These are phyloP conservation scores for Penicillium chermesinum DNA, from an alignment of 495 filamentous ascomycete species.

Conservation along the genomic window DNA sequence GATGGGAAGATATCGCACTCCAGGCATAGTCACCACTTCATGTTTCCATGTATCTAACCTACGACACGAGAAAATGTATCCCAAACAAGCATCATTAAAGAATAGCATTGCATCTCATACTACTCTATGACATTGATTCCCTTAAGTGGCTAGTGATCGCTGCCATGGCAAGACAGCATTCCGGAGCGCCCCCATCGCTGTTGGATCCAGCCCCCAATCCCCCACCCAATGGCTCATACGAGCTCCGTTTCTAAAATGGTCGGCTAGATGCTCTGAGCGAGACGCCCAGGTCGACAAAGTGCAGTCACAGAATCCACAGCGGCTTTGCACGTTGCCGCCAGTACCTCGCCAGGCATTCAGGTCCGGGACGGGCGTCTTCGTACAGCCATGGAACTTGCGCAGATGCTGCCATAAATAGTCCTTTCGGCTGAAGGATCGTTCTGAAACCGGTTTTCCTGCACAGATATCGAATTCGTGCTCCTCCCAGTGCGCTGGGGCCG, in stretches of 20 bases:
- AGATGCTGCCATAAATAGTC: slow-evolving; percentile 81
- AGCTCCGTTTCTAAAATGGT: slow-evolving; percentile 62
- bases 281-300: slow-evolving; percentile 57
- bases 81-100: not conserved
- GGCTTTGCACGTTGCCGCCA: slow-evolving; percentile 55
- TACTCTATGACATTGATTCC: not conserved
- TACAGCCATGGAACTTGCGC: slow-evolving; percentile 65
- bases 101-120: not conserved
- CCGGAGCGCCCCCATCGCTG: slow-evolving; percentile 54
- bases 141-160: slow-evolving; percentile 3
- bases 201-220: slow-evolving; percentile 64
- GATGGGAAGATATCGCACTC: slow-evolving; percentile 20
- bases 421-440: slow-evolving; percentile 77
- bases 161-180: slow-evolving; percentile 53
- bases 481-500: slow-evolving; percentile 58
- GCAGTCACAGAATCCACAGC: slow-evolving; percentile 66
- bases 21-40: not conserved
- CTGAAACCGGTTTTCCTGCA: slow-evolving; percentile 55
- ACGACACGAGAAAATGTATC: no score
- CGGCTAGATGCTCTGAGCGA: slow-evolving; percentile 59
- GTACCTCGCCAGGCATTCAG: slow-evolving; percentile 67
- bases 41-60: no score
- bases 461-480: slow-evolving; percentile 68
- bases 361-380: slow-evolving; percentile 51
- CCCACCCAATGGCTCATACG: slow-evolving; percentile 69